Base-by-base conservation (phyloP, 768 basidiomycete genomes). In the Pleurotus citrinopileatus region DNA sequence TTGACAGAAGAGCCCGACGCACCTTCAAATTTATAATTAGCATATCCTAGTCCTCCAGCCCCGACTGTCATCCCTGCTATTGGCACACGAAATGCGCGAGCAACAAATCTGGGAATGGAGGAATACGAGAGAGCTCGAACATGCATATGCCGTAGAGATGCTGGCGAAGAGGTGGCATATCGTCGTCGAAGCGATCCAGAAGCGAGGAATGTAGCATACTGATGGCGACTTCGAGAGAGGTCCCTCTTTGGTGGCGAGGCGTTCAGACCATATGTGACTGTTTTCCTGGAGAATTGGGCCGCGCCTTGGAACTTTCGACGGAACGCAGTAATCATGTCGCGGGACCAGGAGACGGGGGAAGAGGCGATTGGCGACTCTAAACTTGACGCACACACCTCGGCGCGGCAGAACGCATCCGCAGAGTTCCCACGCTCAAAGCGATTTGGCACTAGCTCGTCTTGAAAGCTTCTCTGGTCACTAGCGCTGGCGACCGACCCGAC, bases 11-110 rank as follows among this genome's bases (percentile, higher is more conserved):
- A 22, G 23, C 51, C 28, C 38, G 6, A 69, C 80, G 59, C 57
- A 93, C 95, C 92, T 75, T 98, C 95, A 62, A 96, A 87, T 73
- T 94, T 94, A 76, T 96, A 96, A 67, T 96, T 94, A 19, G 94
- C 95, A 70, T 97, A 98, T 3, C 91, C 92, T 54, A 96, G 73
- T 0, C 92, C 87, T 8, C 95, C 95, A 0, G 89, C 94, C 3
- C 95, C 95, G 22, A 95, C 81, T 1, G 92, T 92, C 29, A 86
- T 89, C 4, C 89, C 93, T 13, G 92, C 94, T 55, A 93, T 79
- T 23, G 94, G 94, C 1, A 97, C 84, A 47, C 89, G 78, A 63
- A 97, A 94, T 0, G 94, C 94, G 42, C 92, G 80, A 0, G 87
- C 84, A 42, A 96, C 82, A 59, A 96, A 90, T 59, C 85, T 77